phyloP scores from a whole-genome alignment of 2,329 filamentous ascomycete species.

The Fusarium graminum region DNA sequence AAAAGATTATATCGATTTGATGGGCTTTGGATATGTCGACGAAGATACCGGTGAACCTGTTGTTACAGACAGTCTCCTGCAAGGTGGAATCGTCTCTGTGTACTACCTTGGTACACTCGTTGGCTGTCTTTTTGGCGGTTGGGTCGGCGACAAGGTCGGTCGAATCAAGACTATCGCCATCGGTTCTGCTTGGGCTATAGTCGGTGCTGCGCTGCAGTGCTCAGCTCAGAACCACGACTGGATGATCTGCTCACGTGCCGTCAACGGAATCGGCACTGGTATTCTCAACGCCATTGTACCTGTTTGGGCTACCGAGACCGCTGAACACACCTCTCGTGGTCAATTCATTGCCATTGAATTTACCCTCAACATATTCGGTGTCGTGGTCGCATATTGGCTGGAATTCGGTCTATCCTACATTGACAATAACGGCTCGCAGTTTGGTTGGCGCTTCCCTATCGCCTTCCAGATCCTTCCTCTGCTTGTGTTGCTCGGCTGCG shows the following conservation, averaged over 20 bases:
- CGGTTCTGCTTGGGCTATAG: slow-evolving; percentile 30
- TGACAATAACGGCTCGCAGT: slow-evolving; percentile 67
- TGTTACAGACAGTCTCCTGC: slow-evolving; percentile 37
- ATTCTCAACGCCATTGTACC: slow-evolving; percentile 78
- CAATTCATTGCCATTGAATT: slow-evolving; percentile 77
- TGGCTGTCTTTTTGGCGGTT: slow-evolving; percentile 40
- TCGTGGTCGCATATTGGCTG: slow-evolving; percentile 68
- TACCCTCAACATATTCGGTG: slow-evolving; percentile 47
- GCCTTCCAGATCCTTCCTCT: slow-evolving; percentile 78
- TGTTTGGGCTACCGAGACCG: slow-evolving; percentile 78
- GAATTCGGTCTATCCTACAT: slow-evolving; percentile 72
- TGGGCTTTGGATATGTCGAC: slow-evolving; percentile 45
- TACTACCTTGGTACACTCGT: slow-evolving; percentile 46
- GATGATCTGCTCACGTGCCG: slow-evolving; percentile 51
- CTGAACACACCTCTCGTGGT: slow-evolving; percentile 75
- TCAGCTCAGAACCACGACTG: slow-evolving; percentile 39
- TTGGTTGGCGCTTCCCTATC: slow-evolving; percentile 77
- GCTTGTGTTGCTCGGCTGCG: slow-evolving; percentile 64
- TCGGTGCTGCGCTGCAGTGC: slow-evolving; percentile 32
- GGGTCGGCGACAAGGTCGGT: slow-evolving; percentile 39
- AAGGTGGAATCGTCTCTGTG: slow-evolving; percentile 45
- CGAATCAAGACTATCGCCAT: slow-evolving; percentile 42
- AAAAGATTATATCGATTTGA: slow-evolving; percentile 37
- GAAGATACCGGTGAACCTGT: slow-evolving; percentile 36
- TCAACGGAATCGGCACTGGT: slow-evolving; percentile 69